Conservation (phyloP, 2,329 filamentous ascomycete species). For the Aspergillus sp. region DNA sequence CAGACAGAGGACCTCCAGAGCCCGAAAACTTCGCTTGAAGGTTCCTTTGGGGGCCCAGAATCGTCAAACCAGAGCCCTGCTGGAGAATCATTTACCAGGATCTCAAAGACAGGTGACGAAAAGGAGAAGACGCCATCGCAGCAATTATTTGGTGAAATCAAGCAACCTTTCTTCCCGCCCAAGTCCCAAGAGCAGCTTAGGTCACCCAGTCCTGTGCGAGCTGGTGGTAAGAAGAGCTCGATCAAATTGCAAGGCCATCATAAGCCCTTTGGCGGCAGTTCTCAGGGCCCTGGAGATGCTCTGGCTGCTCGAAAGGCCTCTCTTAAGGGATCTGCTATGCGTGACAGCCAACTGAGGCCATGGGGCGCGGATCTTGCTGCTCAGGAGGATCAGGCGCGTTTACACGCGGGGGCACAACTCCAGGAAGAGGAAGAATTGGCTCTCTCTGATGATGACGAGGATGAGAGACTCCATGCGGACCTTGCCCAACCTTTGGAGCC, state of each 20-base stretch:
- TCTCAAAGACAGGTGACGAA: conserved; percentile 19
- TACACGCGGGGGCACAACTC: conserved; percentile 24
- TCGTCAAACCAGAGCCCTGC: conserved; percentile 28
- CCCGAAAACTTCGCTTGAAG: conserved; percentile 36
- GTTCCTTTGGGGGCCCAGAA: conserved; percentile 33
- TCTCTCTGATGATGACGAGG: conserved; percentile 41
- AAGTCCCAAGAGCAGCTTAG: conserved; percentile 31
- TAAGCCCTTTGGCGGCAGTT: conserved; percentile 27
- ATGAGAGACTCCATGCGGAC: conserved; percentile 39
- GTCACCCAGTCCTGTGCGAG: conserved; percentile 41
- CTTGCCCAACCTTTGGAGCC: conserved; percentile 37
- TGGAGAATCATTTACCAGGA: conserved; percentile 34
- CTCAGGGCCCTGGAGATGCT: conserved; percentile 29
- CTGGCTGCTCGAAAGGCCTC: conserved; percentile 35
- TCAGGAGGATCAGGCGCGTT: conserved; percentile 21
- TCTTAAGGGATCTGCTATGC: conserved; percentile 25
- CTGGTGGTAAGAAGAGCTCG: conserved; percentile 17
- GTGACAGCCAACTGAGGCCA: conserved; percentile 17
- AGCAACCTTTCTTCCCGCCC: conserved; percentile 32
- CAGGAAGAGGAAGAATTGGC: conserved; percentile 27
- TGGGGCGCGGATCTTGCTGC: conserved; percentile 14
- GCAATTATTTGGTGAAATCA: conserved; percentile 39
- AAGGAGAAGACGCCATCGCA: conserved; percentile 18
- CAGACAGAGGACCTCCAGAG: conserved; percentile 25
- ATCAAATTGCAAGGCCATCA: conserved; percentile 27